A percentile compares a stretch with the other conserved stretches of the same genome.
Evolutionary conservation across 768 basidiomycete species (phyloP).

Genomic region (Boletus bicolor): DNA sequence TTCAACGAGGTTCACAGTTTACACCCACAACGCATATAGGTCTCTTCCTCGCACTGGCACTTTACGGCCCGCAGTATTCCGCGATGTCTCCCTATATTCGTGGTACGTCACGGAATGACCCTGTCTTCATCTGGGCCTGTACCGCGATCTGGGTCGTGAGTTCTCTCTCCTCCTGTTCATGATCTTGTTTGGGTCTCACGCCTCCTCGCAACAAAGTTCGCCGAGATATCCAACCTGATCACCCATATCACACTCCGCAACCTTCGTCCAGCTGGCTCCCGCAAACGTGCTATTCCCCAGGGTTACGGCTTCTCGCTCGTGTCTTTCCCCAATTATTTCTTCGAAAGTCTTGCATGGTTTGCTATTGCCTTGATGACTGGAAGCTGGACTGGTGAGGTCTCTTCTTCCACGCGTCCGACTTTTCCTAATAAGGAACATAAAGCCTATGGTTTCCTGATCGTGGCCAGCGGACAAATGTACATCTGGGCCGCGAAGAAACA

Average conservation of each 20-base stretch:
- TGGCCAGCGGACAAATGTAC: constrained; percentile 67
- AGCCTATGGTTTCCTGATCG: constrained; percentile 65
- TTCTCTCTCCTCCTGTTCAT: constrained; percentile 14
- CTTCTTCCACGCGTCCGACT: neutral
- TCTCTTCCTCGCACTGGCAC: constrained; percentile 68
- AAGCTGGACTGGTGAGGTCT: constrained; percentile 62
- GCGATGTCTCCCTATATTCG: constrained; percentile 58
- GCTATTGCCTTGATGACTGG: constrained; percentile 73
- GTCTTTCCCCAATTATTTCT: constrained; percentile 93
- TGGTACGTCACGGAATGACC: constrained; percentile 61
- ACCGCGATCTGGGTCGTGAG: constrained; percentile 74
- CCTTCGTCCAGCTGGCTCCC: constrained; percentile 78
- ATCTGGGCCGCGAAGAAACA: constrained; percentile 94
- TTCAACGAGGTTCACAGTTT: neutral
- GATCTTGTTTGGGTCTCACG: neutral
- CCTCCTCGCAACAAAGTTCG: constrained; percentile 50
- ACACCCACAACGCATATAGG: constrained; percentile 37
- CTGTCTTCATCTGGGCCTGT: constrained; percentile 64
- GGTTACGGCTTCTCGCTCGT: constrained; percentile 91
- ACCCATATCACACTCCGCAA: constrained; percentile 80
- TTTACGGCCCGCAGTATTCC: constrained; percentile 81
- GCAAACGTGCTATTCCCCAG: constrained; percentile 79
- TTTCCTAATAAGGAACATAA: constrained; percentile 1
- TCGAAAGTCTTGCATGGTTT: constrained; percentile 78
- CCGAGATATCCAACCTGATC: constrained; percentile 79